Base-by-base conservation (phyloP, 169 alveolate genomes). In the Amoebophrya sp. region DNA sequence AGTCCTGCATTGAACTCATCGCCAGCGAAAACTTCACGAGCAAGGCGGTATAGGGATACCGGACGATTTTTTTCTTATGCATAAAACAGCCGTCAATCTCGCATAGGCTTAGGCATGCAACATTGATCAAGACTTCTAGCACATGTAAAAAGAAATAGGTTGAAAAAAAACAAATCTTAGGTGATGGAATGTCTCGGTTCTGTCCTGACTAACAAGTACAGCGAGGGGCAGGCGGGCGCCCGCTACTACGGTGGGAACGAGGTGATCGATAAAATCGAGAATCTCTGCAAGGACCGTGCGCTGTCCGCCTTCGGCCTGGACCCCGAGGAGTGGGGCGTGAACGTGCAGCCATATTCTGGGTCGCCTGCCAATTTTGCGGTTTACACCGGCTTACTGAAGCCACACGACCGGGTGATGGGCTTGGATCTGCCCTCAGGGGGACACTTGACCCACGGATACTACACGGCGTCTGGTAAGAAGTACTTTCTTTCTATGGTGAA, bases 301-400 rank as follows among this genome's bases (percentile, higher is more conserved):
- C 93, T 98, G 91, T 93, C 96, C 90, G 99, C 98, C 12, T 98
- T 96, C 94, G 92, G 97, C 77, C 95, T 98, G 40, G 96, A 96
- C 92, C 96, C 95, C 18, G 97, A 96, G 77, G 97, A 96, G 53
- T 98, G 99, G 99, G 99, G 99, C 32, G 99, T 98, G 18, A 98
- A 98, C 94, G 99, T 98, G 25, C 99, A 98, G 95, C 98, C 99
- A 0, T 96, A 97, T 39, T 97, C 99, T 40, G 99, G 96, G 33
- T 95, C 99, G 40, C 99, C 99, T 0, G 99, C 99, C 0, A 99
- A 99, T 94, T 95, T 99, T 83, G 99, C 98, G 40, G 99, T 98
- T 12, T 97, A 97, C 94, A 96, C 97, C 90, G 99, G 98, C 1
- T 94, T 99, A 33, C 96, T 98, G n/a, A 96, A 97, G 32, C 99